Evolutionary conservation across 1,284 basidiomycete species (phyloP).

Genomic region (Rhodotorula mucilaginosa): DNA sequence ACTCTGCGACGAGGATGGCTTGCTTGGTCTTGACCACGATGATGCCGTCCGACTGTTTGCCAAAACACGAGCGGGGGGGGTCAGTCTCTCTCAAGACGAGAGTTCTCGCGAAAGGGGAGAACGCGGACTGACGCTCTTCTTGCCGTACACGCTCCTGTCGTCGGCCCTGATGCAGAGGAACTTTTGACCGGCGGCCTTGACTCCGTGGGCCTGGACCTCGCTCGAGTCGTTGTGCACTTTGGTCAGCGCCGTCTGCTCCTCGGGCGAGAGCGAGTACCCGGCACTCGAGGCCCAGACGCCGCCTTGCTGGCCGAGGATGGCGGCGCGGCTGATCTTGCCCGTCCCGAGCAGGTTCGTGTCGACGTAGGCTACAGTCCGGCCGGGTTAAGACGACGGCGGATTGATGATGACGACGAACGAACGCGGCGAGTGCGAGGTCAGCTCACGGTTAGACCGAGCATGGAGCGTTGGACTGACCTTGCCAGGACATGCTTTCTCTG

Average conservation of each 20-base stretch:
- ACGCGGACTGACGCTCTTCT: constrained; percentile 67
- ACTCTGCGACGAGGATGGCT: constrained; percentile 79
- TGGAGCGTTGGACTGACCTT: constrained; percentile 13
- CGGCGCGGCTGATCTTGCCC: constrained; percentile 68
- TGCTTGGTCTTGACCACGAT: constrained; percentile 84
- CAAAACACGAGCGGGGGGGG: background rate
- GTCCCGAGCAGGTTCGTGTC: constrained; percentile 78
- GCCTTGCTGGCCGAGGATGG: constrained; percentile 79
- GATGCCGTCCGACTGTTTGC: constrained; percentile 68
- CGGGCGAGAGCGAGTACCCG: constrained; percentile 67
- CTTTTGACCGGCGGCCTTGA: constrained; percentile 72
- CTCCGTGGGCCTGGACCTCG: constrained; percentile 58
- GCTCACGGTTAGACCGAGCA: background rate
- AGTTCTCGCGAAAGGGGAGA: background rate
- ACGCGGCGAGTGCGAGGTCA: background rate
- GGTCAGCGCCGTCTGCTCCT: constrained; percentile 71
- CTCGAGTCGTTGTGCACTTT: constrained; percentile 58
- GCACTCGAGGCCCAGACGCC: constrained; percentile 80
- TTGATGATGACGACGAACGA: constrained; percentile 14
- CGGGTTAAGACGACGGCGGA: background rate
- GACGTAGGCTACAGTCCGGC: constrained; percentile 69
- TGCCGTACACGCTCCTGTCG: constrained; percentile 68
- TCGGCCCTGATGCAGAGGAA: constrained; percentile 71
- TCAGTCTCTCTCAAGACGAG: background rate
- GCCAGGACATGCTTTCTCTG: constrained; percentile 30